Evolutionary conservation across 306 rosid species (phyloP), one percentile per base, ranked within the genome.

Genomic region (Casuarina glauca): DNA sequence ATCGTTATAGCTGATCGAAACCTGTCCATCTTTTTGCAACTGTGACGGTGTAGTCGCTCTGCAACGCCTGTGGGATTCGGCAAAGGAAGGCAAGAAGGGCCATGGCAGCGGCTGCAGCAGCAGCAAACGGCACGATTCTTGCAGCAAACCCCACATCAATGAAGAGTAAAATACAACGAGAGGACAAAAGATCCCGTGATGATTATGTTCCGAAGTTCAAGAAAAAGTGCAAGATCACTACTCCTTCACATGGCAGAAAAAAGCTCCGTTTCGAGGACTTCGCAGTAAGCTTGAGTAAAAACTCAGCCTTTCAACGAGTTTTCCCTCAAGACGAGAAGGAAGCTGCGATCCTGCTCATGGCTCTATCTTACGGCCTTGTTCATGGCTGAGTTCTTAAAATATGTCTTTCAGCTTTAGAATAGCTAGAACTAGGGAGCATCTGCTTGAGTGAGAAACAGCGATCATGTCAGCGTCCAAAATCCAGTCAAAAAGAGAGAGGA

Each of bases 321-420:
- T 95, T 92, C 86, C 98, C 98, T 62, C 98, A 89, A 78, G 98
- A 95, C 11, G 98, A 95, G 92, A 95, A 83, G 80, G 98, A 95
- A 62, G 98, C 98, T 10, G 98, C 98, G 0, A 92, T 92, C 72
- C 75, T 95, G 51, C 93, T 95, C 43, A 95, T 95, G 98, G 91
- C 98, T 74, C 73, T 95, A 76, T 95, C 98, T 71, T 91, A 91
- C 76, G 97, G 97, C 71, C 86, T 95, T n/a, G 89, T 92, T 76
- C 94, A 85, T 69, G 93, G 97, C 80, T 95, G 83, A 94, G 42
- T 10, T 58, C 45, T 77, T 74, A 26, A 9, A 9, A 68, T 38
- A 51, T 69, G n/a, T 26, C 35, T 60, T 83, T 58, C 81, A 20
- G 20, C 78, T 83, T 72, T 82, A 17, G 66, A 68, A 51, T 69